Conservation (phyloP, 805 yeast genomes). For the Cyberlindnera petersonii region DNA sequence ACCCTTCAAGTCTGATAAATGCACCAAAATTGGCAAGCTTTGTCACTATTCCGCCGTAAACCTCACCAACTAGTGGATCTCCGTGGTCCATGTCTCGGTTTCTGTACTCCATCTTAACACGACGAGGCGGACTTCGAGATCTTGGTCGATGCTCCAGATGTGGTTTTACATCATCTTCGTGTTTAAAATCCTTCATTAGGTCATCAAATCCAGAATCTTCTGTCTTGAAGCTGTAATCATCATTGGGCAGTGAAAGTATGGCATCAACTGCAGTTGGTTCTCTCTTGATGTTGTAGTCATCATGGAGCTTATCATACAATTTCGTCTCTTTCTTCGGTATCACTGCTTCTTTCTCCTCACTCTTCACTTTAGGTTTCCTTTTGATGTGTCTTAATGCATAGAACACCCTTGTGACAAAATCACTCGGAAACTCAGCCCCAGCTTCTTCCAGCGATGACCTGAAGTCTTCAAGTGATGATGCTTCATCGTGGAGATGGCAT, state of each 20-base stretch:
- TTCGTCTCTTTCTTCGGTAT: conserved; percentile 11
- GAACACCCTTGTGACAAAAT: conserved; percentile 20
- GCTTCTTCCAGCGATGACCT: conserved; percentile 34
- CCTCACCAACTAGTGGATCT: conserved; percentile 38
- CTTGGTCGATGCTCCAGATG: conserved; percentile 6
- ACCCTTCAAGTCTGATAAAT: conserved; percentile 53
- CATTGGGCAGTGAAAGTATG: conserved; percentile 22
- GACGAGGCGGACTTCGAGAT: conserved; percentile 10
- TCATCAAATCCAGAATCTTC: conserved; percentile 11
- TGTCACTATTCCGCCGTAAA: conserved; percentile 60
- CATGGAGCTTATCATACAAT: conserved; percentile 3
- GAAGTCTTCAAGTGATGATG: conserved; percentile 34
- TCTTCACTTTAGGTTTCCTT: background rate
- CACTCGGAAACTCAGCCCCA: conserved; percentile 40
- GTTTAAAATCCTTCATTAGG: conserved; percentile 24
- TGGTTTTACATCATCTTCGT: conserved; percentile 15
- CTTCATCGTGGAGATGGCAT: conserved; percentile 34
- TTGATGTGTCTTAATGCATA: conserved; percentile 4
- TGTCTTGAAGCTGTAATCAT: conserved; percentile 15
- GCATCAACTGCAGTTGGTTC: conserved; percentile 21
- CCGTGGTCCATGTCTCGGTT: conserved; percentile 20
- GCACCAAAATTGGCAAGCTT: conserved; percentile 72
- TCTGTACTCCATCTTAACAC: conserved; percentile 15
- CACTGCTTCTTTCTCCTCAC: background rate
- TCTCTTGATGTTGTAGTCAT: conserved; percentile 20